These are phyloP conservation scores for Meyerozyma elateridarum DNA, from an alignment of 1,139 yeast genomes.

Conservation along the genomic window DNA sequence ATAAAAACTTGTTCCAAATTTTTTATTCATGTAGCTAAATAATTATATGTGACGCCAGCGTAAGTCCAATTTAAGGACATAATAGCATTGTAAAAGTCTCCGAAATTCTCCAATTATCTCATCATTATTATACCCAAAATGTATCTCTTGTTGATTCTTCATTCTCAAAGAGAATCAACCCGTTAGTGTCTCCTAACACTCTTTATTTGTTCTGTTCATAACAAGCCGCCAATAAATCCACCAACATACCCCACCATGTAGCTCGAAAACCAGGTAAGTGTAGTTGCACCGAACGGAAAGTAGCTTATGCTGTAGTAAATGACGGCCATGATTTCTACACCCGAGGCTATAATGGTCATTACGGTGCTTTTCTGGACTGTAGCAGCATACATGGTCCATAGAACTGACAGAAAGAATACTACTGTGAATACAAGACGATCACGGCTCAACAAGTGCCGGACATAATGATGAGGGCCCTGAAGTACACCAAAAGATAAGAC, in stretches of 20 bases:
- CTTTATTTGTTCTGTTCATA: conserved; percentile 17
- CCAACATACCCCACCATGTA: conserved; percentile 74
- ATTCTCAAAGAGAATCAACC: too few relatives aligned
- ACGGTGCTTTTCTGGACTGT: conserved; percentile 62
- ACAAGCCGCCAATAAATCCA: conserved; percentile 47
- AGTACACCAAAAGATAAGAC: conserved; percentile 85
- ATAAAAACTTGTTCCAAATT: too few relatives aligned
- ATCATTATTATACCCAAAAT: too few relatives aligned
- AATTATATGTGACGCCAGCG: too few relatives aligned
- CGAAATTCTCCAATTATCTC: too few relatives aligned
- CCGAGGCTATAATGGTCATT: conserved; percentile 69
- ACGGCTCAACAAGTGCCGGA: conserved; percentile 67
- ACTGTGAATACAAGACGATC: conserved; percentile 75
- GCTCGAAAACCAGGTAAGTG: conserved; percentile 76
- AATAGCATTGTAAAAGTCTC: too few relatives aligned
- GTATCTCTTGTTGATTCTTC: too few relatives aligned
- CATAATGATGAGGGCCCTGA: conserved; percentile 85
- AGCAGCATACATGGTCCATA: conserved; percentile 58
- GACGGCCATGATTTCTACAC: conserved; percentile 78
- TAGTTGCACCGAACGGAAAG: conserved; percentile 93
- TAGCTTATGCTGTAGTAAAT: conserved; percentile 85
- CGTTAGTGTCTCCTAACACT: too few relatives aligned
- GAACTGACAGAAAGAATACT: conserved; percentile 72
- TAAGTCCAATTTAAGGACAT: too few relatives aligned
- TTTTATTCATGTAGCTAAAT: too few relatives aligned